Evolutionary conservation across 805 yeast species (phyloP).

Genomic region (Candida dajiaensis): DNA sequence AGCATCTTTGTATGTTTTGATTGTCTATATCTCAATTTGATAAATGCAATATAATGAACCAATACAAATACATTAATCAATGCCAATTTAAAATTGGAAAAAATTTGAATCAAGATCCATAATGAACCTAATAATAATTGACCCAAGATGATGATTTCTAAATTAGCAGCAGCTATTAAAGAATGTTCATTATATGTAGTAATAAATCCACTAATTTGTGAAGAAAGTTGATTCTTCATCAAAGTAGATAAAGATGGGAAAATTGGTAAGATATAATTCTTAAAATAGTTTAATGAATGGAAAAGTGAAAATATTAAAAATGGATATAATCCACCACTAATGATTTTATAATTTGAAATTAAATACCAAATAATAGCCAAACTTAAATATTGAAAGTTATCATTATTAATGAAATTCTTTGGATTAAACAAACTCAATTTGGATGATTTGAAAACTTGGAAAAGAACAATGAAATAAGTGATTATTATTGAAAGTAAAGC

Average conservation of each 20-base stretch:
- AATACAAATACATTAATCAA: conserved; percentile 33
- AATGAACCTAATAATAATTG: conserved; percentile 36
- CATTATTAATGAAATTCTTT: conserved; percentile 36
- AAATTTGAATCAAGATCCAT: conserved; percentile 33
- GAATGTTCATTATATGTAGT: conserved; percentile 37
- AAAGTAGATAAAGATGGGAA: conserved; percentile 29
- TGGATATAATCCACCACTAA: conserved; percentile 48
- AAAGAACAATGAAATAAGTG: conserved; percentile 59
- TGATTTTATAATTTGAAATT: conserved; percentile 33
- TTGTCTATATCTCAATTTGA: conserved; percentile 55
- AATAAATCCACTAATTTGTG: conserved; percentile 28
- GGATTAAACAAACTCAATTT: conserved; percentile 24
- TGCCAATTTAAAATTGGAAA: conserved; percentile 23
- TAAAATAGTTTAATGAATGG: conserved; percentile 57
- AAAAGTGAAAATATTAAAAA: conserved; percentile 58
- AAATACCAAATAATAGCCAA: conserved; percentile 38
- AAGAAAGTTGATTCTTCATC: conserved; percentile 25
- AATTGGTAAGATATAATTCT: conserved; percentile 47
- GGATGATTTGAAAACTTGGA: conserved; percentile 47
- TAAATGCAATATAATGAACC: conserved; percentile 44
- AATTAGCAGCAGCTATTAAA: conserved; percentile 38
- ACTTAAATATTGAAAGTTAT: conserved; percentile 58
- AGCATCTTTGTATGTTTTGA: conserved; percentile 48
- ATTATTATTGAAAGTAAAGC: conserved; percentile 45
- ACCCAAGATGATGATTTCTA: conserved; percentile 38